Base-by-base conservation (phyloP, 345 rosid species). In the Euphorbia peplus region DNA sequence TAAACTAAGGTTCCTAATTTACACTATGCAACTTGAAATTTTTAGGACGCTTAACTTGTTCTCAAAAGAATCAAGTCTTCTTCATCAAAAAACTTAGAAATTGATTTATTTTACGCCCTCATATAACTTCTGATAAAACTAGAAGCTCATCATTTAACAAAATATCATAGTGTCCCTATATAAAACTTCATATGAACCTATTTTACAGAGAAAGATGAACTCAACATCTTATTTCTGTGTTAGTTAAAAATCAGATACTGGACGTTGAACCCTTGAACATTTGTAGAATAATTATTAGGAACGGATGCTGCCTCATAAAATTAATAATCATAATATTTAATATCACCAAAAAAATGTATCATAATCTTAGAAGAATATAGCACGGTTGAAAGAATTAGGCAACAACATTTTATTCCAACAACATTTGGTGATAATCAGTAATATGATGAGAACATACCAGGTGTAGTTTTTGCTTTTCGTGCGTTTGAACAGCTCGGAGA, bases 391-490 rank as follows among this genome's bases (percentile, higher is more conserved):
- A 32, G n/a, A 32, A 32, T 32, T 39, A 1, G 6, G 42, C 42
- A 39, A 39, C 56, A 22, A n/a, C 2, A 52, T 19, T 52, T 10
- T 10, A 1, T 52, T 22, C 56, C 8, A 52, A 22, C 13, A 52
- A 52, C 51, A 52, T 19, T n/a, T n/a, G 22, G 56, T 21, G 11
- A 52, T 19, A 22, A 52, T 9, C 3, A 19, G 26, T 52, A 22
- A 22, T 39, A 11, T 39, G 56, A 6, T 19, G 26, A 52, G 56
- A 52, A 24, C 30, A 12, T 25, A 88, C 97, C 92, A 91, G 80
- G 60, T 89, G 88, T 76, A 89, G 58, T 73, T 91, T 93, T 85
- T 87, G 81, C 79, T 89, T 91, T 75, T 93, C 97, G 69, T 89
- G 96, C 12, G 78, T 75, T 82, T 93, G 98, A 79, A 93, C 86